Evolutionary conservation across 164 flowering plant genomes (phyloP).

Genomic region (Liriodendron chinense): DNA sequence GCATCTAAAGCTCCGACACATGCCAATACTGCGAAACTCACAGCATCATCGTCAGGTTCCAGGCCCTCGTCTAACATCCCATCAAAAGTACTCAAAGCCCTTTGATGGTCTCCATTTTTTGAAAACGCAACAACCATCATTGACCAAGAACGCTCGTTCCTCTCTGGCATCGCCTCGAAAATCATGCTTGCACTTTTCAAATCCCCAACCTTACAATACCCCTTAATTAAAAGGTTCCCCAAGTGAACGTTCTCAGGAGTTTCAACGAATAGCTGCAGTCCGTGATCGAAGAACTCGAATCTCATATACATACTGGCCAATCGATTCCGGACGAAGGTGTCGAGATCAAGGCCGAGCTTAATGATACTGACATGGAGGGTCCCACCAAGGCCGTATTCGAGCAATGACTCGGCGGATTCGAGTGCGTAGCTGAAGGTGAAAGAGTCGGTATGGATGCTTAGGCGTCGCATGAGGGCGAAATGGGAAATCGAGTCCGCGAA

Average conservation of each 20-base stretch:
- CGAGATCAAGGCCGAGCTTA: constrained; percentile 39
- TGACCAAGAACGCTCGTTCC: constrained; percentile 54
- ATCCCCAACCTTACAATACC: constrained; percentile 44
- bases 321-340: constrained; percentile 40
- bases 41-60: constrained; percentile 36
- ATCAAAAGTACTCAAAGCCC: constrained; percentile 34
- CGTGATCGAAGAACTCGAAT: constrained; percentile 20
- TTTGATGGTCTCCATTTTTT: constrained; percentile 33
- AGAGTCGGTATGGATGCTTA: constrained; percentile 27
- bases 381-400: neutral
- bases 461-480: constrained; percentile 32
- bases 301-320: constrained; percentile 52
- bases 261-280: constrained; percentile 28
- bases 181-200: constrained; percentile 30
- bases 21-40: constrained; percentile 43
- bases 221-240: constrained; percentile 60
- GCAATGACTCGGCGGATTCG: constrained; percentile 29
- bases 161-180: constrained; percentile 48
- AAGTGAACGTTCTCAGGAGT: constrained; percentile 36
- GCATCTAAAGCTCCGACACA: constrained; percentile 49
- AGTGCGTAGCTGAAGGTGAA: constrained; percentile 47
- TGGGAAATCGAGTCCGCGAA: constrained; percentile 24
- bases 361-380: neutral
- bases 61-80: constrained; percentile 41
- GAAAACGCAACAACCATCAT: constrained; percentile 42